Evolutionary conservation across 2,329 filamentous ascomycete genomes (phyloP).

Genomic region (Parafenestella ontariensis): DNA sequence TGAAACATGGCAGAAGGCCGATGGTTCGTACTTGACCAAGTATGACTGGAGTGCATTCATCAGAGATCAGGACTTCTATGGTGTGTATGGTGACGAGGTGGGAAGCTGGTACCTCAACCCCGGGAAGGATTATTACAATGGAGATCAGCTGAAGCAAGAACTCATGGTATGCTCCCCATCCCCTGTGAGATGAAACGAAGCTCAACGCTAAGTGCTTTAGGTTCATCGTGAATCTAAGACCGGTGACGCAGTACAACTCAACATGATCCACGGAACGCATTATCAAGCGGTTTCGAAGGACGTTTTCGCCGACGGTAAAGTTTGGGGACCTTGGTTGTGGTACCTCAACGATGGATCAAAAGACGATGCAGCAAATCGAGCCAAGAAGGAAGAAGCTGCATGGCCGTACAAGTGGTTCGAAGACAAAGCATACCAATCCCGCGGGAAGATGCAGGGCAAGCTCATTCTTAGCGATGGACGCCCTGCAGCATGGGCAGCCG

Average conservation of each 20-base stretch:
- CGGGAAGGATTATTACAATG: slow-evolving; percentile 62
- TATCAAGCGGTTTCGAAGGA: slow-evolving; percentile 43
- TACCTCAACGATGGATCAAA: slow-evolving; percentile 58
- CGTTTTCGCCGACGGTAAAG: slow-evolving; percentile 44
- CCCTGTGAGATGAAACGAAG: not conserved
- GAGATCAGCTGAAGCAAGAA: slow-evolving; percentile 62
- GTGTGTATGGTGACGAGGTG: slow-evolving; percentile 58
- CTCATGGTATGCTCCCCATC: slow-evolving; percentile 49
- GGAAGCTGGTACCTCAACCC: slow-evolving; percentile 61
- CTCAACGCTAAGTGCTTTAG: slow-evolving; percentile 16
- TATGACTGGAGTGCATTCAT: slow-evolving; percentile 57
- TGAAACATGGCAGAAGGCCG: slow-evolving; percentile 59
- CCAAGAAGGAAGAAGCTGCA: slow-evolving; percentile 50
- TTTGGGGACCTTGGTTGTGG: slow-evolving; percentile 51
- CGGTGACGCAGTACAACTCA: slow-evolving; percentile 61
- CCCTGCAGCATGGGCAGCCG: slow-evolving; percentile 56
- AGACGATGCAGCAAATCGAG: slow-evolving; percentile 51
- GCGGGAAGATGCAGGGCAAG: slow-evolving; percentile 55
- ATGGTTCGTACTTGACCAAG: slow-evolving; percentile 61
- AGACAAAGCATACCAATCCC: slow-evolving; percentile 56
- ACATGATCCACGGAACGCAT: slow-evolving; percentile 62
- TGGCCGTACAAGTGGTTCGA: slow-evolving; percentile 62
- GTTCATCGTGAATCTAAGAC: slow-evolving; percentile 59
- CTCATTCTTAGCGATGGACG: slow-evolving; percentile 58
- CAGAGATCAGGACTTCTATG: slow-evolving; percentile 54